Conservation (phyloP, 805 yeast species). For the Cyberlindnera sargentensis region DNA sequence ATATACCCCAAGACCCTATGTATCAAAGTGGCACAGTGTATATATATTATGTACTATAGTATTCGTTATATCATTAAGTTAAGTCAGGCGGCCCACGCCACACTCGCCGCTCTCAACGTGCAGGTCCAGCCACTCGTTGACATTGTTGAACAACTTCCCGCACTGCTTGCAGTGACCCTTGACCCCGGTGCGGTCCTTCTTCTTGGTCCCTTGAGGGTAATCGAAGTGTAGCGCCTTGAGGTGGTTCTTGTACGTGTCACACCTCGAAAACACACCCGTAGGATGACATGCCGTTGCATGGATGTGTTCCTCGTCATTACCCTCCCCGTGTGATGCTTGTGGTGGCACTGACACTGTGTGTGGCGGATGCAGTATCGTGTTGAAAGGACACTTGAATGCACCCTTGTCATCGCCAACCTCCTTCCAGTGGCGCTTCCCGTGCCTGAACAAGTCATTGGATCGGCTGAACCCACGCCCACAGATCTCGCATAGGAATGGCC, state of each 20-base stretch:
- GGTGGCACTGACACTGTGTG: background rate
- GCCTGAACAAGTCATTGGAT: conserved; percentile 80
- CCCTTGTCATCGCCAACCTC: conserved; percentile 60
- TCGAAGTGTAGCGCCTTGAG: conserved; percentile 83
- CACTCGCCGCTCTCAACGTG: conserved; percentile 51
- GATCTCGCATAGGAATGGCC: conserved; percentile 73
- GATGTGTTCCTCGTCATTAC: background rate
- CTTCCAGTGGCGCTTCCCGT: conserved; percentile 79
- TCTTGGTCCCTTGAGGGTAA: conserved; percentile 82
- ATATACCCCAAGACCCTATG: no score
- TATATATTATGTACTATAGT: no score
- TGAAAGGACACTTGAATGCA: conserved; percentile 78
- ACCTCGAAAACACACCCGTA: conserved; percentile 79
- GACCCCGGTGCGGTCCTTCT: conserved; percentile 61
- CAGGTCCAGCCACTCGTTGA: conserved; percentile 69
- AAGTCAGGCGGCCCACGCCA: conserved; percentile 4
- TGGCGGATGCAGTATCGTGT: conserved; percentile 17
- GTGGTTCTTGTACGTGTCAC: conserved; percentile 91
- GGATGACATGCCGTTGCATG: conserved; percentile 51
- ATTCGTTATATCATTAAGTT: background rate
- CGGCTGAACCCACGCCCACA: conserved; percentile 85
- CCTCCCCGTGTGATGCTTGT: background rate
- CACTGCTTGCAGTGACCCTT: conserved; percentile 77
- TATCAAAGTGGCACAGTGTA: no score
- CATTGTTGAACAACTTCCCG: conserved; percentile 54